Conservation (phyloP, 805 yeast species). For the Cyberlindnera xylosilytica region DNA sequence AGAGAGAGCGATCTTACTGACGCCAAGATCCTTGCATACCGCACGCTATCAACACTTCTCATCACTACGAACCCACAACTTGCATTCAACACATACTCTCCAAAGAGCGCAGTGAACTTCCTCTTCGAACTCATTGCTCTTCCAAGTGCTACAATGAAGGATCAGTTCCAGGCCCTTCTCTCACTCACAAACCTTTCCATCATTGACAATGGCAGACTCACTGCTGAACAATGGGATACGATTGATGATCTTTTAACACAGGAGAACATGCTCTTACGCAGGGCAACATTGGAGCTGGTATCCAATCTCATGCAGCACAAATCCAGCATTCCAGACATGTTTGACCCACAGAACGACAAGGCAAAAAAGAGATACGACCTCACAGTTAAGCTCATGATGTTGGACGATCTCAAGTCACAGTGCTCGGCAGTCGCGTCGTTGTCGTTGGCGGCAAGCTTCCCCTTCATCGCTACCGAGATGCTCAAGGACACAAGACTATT, state of each 20-base stretch:
- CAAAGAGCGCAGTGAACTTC: slow-evolving; percentile 23
- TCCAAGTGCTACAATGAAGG: slow-evolving; percentile 28
- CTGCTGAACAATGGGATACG: slow-evolving; percentile 38
- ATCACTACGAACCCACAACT: slow-evolving; percentile 44
- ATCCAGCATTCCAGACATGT: slow-evolving; percentile 47
- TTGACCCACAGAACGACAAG: slow-evolving; percentile 43
- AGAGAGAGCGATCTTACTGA: slow-evolving; percentile 11
- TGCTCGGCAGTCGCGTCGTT: slow-evolving; percentile 37
- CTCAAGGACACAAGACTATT: slow-evolving; percentile 26
- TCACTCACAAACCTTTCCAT: slow-evolving; percentile 67
- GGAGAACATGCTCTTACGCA: slow-evolving; percentile 47
- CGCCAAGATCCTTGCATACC: slow-evolving; percentile 30
- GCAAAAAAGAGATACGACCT: slow-evolving; percentile 40
- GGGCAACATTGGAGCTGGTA: slow-evolving; percentile 60
- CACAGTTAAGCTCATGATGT: slow-evolving; percentile 37
- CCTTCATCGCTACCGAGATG: slow-evolving; percentile 33
- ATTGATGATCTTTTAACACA: slow-evolving; percentile 44
- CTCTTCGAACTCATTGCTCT: slow-evolving; percentile 38
- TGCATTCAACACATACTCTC: slow-evolving; percentile 31
- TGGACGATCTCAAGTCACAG: slow-evolving; percentile 40
- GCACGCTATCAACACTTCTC: slow-evolving; percentile 42
- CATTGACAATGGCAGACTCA: slow-evolving; percentile 34
- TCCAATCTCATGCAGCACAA: slow-evolving; percentile 52
- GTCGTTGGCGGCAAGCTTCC: slow-evolving; percentile 33
- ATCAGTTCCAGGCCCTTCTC: slow-evolving; percentile 51